These are phyloP conservation scores for Coemansia sp. DNA, from an alignment of 192 early-diverging fungal genomes.

Conservation along the genomic window DNA sequence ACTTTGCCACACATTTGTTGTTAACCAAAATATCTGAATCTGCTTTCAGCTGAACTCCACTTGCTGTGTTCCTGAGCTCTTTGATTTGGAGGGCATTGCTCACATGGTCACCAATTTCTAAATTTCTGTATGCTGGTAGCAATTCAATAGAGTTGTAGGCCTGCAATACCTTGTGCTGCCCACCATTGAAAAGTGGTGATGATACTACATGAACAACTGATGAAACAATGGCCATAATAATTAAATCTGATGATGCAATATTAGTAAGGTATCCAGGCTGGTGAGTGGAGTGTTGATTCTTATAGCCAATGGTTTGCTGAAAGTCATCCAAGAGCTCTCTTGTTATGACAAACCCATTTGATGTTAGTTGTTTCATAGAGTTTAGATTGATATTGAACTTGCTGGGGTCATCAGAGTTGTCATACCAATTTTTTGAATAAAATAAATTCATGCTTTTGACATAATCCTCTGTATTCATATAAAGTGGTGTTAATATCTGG, in stretches of 20 bases:
- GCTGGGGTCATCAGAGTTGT: too few species aligned
- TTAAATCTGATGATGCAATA: constrained; percentile 84
- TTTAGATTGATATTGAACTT: too few species aligned
- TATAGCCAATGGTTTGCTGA: constrained; percentile 69
- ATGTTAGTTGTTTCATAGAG: too few species aligned
- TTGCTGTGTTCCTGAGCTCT: constrained; percentile 70
- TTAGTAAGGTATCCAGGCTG: constrained; percentile 53
- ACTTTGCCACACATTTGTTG: too few species aligned
- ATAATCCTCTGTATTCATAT: too few species aligned
- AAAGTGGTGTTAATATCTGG: too few species aligned
- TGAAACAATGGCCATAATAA: constrained; percentile 75
- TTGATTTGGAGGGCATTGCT: constrained; percentile 65
- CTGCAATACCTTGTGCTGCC: constrained; percentile 81
- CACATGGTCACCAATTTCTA: constrained; percentile 71
- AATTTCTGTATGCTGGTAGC: constrained; percentile 55
- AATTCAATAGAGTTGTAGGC: constrained; percentile 78
- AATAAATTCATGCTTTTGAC: too few species aligned
- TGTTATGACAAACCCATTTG: constrained; percentile 20
- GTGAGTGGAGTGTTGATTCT: constrained; percentile 44
- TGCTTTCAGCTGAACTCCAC: too few species aligned
- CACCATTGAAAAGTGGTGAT: constrained; percentile 80
- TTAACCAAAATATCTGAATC: too few species aligned
- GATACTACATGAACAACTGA: constrained; percentile 73
- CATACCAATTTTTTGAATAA: too few species aligned
- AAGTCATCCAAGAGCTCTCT: constrained; percentile 82